Evolutionary conservation across 176 grass and related monocot genomes (phyloP), one percentile per base, ranked within the genome.

Genomic region (Oryza meyeriana): DNA sequence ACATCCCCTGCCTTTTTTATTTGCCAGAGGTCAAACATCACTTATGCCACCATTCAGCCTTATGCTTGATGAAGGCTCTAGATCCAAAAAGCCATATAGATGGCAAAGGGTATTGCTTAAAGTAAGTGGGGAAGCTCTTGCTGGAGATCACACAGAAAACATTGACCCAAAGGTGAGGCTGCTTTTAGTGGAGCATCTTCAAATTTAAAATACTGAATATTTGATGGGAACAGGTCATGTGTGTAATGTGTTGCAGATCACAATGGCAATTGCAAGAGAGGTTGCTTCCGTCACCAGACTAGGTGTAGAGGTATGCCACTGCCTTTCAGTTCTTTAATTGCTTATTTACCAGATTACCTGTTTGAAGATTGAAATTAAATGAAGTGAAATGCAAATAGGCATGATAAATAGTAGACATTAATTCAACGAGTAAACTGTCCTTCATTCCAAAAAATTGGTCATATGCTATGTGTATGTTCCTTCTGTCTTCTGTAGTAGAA

Each of bases 221-320:
- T 44, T 71, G 50, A 26, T 69, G 69, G 69, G 61, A 55, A 34
- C 29, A 9, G 18, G 20, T 67, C 22, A 78, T 61, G 32, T 80
- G 8, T 59, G 26, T 65, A 22, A 0, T 69, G 14, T 89, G 22
- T 40, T 87, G 82, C 87, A 99, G 96, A 86, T 99, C 74, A 95
- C 93, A 66, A 99, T 95, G 96, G 90, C 93, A 2, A 99, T 95
- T 87, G 93, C 96, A 84, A 95, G 91, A 87, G 96, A 99, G 78
- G 96, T 99, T 26, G 96, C 96, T 92, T 93, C 89, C 1, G 93
- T 99, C 58, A 99, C 93, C 74, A 99, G 65, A 80, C 89, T 95
- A 84, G 96, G 96, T 63, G 84, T 95, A 85, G 96, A 99, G 93
- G 96, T 99, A 29, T 68, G 89, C 69, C 63, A 71, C 10, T 4